Base-by-base conservation (phyloP, 2,329 filamentous ascomycete genomes). In the Alternaria alternata region DNA sequence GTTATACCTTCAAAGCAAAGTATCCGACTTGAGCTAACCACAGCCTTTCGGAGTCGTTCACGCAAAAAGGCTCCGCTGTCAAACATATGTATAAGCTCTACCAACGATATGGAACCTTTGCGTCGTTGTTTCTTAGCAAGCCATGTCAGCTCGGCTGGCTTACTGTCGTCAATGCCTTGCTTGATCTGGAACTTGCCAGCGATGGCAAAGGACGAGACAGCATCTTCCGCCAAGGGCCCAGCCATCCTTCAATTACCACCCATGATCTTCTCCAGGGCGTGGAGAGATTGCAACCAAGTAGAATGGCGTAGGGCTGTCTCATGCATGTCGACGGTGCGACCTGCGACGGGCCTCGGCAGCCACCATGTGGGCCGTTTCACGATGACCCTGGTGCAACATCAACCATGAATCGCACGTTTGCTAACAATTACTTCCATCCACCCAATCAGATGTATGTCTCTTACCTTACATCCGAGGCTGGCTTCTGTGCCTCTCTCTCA, bases 281-380 rank as follows among this genome's bases (percentile, higher is more conserved):
- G 1, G 41, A 39, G 9, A 16, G 3, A 7, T 26, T 26, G 42
- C 47, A n/a, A 49, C 24, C 34, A 38, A 36, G 32, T 32, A 12
- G 32, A 5, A 49, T 24, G 16, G 24, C 52, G 46, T 59, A 59
- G 46, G 52, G 39, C 57, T 46, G 47, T 22, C 44, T 5, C 36
- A 49, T 36, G 51, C 56, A 44, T 59, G 56, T 55, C 30, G 24
- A 47, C 38, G 36, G 24, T 46, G 57, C 52, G 42, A 51, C 34
- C 6, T 28, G 49, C n/a, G 41, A 59, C 52, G 32, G 34, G 46
- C 57, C 57, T 56, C 57, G 57, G 57, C 44, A 55, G 20, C 28
- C 18, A 24, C 38, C 24, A 41, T 49, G 46, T 51, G 24, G 43
- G 18, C 49, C 32, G 57, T 59, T 51, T 56, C 57, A 59, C 18